Conservation (phyloP, 208 protist genomes). For the Wallacemonas rigidus region DNA sequence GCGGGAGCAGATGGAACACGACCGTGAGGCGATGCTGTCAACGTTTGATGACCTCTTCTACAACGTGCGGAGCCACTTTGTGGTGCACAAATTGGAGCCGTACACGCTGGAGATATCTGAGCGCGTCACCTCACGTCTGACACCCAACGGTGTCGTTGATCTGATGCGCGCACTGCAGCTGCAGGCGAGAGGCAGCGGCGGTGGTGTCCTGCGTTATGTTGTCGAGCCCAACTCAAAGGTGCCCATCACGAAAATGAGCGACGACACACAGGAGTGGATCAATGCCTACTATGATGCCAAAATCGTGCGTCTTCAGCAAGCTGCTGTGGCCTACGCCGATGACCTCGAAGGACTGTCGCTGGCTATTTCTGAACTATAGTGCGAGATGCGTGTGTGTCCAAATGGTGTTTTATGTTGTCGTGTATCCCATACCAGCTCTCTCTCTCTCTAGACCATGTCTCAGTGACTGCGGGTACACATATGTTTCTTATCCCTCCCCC, state of each 20-base stretch:
- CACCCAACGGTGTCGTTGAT: constrained; percentile 38
- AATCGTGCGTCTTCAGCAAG: constrained; percentile 23
- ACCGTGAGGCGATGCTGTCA: constrained; percentile 45
- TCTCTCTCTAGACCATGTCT: too few relatives aligned
- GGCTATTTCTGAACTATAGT: neutral
- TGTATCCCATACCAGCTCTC: too few relatives aligned
- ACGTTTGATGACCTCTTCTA: constrained; percentile 80
- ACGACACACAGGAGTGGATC: constrained; percentile 39
- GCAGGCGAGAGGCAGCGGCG: neutral
- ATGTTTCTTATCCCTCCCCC: too few relatives aligned
- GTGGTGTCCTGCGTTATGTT: constrained; percentile 26
- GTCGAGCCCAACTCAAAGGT: constrained; percentile 23
- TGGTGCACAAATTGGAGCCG: constrained; percentile 35
- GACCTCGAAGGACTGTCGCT: constrained; percentile 20
- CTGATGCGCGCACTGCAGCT: constrained; percentile 48
- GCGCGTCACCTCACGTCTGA: constrained; percentile 29
- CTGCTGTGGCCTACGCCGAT: constrained; percentile 17
- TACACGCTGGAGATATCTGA: constrained; percentile 39
- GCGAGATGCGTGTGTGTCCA: too few relatives aligned
- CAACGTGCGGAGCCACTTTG: constrained; percentile 69
- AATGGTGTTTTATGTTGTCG: neutral
- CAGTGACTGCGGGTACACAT: too few relatives aligned
- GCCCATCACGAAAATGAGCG: constrained; percentile 39
- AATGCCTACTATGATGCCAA: constrained; percentile 27
- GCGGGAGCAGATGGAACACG: constrained; percentile 40